Evolutionary conservation across 371 early-diverging fungal genomes (phyloP).

Genomic region (Mortierella sp.): DNA sequence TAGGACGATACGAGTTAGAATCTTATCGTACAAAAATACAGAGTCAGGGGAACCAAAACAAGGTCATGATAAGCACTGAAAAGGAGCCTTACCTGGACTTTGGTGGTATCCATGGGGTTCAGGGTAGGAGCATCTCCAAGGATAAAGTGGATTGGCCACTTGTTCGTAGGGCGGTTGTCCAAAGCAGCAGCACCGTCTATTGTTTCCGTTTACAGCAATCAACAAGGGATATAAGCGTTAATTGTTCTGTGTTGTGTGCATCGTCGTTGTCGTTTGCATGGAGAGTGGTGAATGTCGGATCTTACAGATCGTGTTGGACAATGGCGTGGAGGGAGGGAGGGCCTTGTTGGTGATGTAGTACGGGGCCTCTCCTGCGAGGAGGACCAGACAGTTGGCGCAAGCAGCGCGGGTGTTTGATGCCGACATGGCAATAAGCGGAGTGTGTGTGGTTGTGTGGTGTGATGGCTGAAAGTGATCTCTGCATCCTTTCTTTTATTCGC

Average conservation of each 20-base stretch:
- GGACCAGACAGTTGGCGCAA: slow-evolving; percentile 47
- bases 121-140: slow-evolving; percentile 42
- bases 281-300: neutral
- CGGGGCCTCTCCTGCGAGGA: slow-evolving; percentile 33
- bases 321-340: slow-evolving; percentile 33
- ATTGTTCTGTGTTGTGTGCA: neutral
- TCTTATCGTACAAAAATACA: too few relatives aligned
- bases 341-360: slow-evolving; percentile 40
- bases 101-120: slow-evolving; percentile 44
- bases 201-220: neutral
- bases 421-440: slow-evolving; percentile 14
- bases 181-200: slow-evolving; percentile 48
- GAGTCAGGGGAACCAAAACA: neutral
- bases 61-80: neutral
- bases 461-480: neutral
- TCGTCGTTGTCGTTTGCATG: neutral
- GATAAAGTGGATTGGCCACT: slow-evolving; percentile 48
- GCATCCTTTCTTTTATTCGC: neutral
- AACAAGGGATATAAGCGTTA: neutral
- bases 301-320: slow-evolving; percentile 53
- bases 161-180: slow-evolving; percentile 43
- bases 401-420: slow-evolving; percentile 43
- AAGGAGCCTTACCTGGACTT: slow-evolving; percentile 32
- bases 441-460: neutral
- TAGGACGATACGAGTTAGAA: neutral